Evolutionary conservation across 306 rosid genomes (phyloP).

Genomic region (Psophocarpus tetragonolobus): DNA sequence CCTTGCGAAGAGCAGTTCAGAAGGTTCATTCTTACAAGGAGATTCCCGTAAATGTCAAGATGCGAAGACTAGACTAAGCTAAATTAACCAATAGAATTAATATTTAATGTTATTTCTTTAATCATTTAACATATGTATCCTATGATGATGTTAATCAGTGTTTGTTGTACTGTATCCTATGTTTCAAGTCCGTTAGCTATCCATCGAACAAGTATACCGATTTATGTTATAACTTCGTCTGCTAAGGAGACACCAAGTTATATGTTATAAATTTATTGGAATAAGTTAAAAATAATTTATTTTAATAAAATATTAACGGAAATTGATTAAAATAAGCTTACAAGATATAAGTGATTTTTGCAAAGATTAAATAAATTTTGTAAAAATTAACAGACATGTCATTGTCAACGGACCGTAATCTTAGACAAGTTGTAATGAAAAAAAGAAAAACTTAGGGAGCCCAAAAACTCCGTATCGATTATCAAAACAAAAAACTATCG

Average conservation of each 20-base stretch:
- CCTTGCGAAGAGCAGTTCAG: conserved; percentile 55
- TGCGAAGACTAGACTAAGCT: conserved; percentile 58
- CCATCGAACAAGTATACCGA: background rate
- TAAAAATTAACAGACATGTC: background rate
- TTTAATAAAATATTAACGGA: background rate
- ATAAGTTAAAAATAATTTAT: background rate
- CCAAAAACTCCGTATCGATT: background rate
- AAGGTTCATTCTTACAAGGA: conserved; percentile 76
- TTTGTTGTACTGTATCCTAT: background rate
- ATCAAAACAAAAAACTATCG: background rate
- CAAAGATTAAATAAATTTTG: background rate
- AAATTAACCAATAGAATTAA: background rate
- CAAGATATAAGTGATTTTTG: background rate
- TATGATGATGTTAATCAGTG: conserved; percentile 1
- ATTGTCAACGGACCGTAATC: background rate
- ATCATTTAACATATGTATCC: conserved; percentile 15
- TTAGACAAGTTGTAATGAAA: background rate
- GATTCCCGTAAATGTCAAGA: conserved; percentile 53
- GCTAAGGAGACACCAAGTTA: background rate
- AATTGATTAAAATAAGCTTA: background rate
- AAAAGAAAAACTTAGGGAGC: background rate
- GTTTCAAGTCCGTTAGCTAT: background rate
- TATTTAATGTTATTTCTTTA: background rate
- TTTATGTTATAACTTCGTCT: background rate
- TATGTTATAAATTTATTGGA: background rate